Evolutionary conservation across 208 protist genomes (phyloP), one percentile per base, ranked within the genome.

Genomic region (Novymonas esmeraldas): DNA sequence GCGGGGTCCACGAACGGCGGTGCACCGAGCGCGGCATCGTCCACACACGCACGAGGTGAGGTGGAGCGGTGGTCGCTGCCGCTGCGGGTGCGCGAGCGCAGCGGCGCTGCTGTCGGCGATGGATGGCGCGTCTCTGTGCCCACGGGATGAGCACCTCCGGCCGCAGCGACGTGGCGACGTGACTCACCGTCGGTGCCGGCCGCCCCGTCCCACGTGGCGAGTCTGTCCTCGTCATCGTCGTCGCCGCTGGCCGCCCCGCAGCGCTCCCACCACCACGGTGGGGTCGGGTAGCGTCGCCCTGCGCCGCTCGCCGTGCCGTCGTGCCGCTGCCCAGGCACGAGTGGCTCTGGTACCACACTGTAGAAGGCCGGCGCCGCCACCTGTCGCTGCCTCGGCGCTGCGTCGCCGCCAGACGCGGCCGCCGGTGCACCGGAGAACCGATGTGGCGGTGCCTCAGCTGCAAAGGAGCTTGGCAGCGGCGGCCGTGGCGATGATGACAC

Each of bases 221-320:
- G 14, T n/a, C 49, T 55, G 22, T 20, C 22, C 22, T 46, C 34
- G 20, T 18, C 55, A 16, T 11, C 31, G 9, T 49, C 20, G n/a
- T 57, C 52, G 14, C 42, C 64, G 24, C 36, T 33, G 18, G 1
- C 26, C 41, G 16, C 46, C 6, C 1, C 11, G 6, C 60, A 44
- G 11, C 24, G 18, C 13, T 18, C 3, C 20, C 45, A 50, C 56
- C 56, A 64, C 55, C 65, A 71, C 24, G 56, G 65, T 18, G 56
- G 65, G 1, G 56, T 58, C 6, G 46, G 46, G 36, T 64, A 64
- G 3, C 31, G 34, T 11, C 20, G 13, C 33, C n/a, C 20, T 20
- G 3, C 33, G 16, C 52, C 31, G 33, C 16, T n/a, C 31, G 28
- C 29, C 4, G 4, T 24, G 13, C 20, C 16, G 34, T 34, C 28